Percentiles rank a stretch among this genome's conserved stretches.
Evolutionary conservation across 2,329 filamentous ascomycete species (phyloP).

Genomic region (Aureobasidium uvarum): DNA sequence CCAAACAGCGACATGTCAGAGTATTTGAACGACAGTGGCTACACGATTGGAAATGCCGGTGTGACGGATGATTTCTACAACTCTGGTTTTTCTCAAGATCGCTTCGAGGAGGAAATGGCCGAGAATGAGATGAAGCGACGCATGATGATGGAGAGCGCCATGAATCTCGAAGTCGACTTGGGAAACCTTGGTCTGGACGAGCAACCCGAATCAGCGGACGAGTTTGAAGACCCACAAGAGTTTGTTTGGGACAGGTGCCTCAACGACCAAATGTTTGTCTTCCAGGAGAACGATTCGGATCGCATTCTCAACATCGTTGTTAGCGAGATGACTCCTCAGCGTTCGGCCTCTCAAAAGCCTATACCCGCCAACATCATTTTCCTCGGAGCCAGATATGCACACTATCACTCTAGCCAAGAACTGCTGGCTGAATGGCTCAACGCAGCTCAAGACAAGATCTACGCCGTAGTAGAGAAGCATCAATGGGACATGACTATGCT

Average conservation of each 20-base stretch:
- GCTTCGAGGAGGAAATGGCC: conserved; percentile 95
- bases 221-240: conserved; percentile 85
- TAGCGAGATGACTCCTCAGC: conserved; percentile 95
- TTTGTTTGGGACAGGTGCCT: conserved; percentile 95
- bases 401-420: conserved; percentile 89
- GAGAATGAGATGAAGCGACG: conserved; percentile 92
- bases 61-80: conserved; percentile 88
- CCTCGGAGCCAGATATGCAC: conserved; percentile 89
- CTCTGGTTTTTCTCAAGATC: conserved; percentile 84
- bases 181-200: conserved; percentile 96
- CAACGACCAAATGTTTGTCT: conserved; percentile 99
- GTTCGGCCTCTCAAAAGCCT: conserved; percentile 94
- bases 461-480: conserved; percentile 88
- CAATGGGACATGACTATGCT: conserved; percentile 99
- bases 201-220: conserved; percentile 78
- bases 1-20: conserved; percentile 96
- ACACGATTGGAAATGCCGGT: conserved; percentile 77
- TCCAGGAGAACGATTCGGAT: conserved; percentile 90
- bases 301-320: conserved; percentile 93
- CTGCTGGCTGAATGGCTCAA: conserved; percentile 76
- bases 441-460: conserved; percentile 92
- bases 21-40: conserved; percentile 92
- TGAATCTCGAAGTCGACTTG: conserved; percentile 93
- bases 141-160: conserved; percentile 99
- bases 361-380: conserved; percentile 98